A percentile compares a stretch with the other conserved stretches of the same genome.
Conservation (phyloP, 192 early-diverging fungal genomes). For the Podochytrium sp. region DNA sequence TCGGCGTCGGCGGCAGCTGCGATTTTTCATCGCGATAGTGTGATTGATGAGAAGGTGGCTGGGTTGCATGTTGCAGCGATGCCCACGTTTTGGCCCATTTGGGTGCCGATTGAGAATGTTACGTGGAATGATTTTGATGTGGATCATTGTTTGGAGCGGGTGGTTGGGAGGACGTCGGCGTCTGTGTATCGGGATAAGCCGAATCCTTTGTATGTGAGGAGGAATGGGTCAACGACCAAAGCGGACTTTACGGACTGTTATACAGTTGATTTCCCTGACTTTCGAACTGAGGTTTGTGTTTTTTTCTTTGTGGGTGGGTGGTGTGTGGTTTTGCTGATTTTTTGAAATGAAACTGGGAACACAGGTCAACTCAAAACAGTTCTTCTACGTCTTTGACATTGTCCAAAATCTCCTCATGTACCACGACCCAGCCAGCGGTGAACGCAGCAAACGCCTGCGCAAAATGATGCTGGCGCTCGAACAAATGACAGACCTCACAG, state of each 20-base stretch:
- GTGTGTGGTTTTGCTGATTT: background rate
- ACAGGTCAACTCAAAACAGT: slow-evolving; percentile 70
- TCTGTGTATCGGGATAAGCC: slow-evolving; percentile 67
- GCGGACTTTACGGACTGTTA: slow-evolving; percentile 60
- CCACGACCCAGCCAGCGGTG: slow-evolving; percentile 77
- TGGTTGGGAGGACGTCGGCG: slow-evolving; percentile 61
- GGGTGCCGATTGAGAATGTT: slow-evolving; percentile 68
- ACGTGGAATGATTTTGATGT: slow-evolving; percentile 25
- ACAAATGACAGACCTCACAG: slow-evolving; percentile 66
- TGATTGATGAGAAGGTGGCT: background rate
- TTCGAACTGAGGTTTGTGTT: slow-evolving; percentile 64
- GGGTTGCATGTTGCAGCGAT: background rate
- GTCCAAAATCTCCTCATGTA: slow-evolving; percentile 82
- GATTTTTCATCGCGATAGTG: background rate
- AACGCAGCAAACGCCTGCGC: slow-evolving; percentile 69
- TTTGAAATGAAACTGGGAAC: background rate
- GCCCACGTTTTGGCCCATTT: slow-evolving; percentile 56
- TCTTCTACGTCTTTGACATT: slow-evolving; percentile 71
- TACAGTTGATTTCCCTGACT: slow-evolving; percentile 73
- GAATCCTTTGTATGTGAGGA: slow-evolving; percentile 70
- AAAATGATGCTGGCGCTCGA: slow-evolving; percentile 83
- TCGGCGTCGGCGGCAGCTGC: no score
- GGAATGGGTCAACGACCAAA: slow-evolving; percentile 30
- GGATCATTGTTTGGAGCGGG: slow-evolving; percentile 57
- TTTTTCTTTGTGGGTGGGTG: no score